These are phyloP conservation scores for Penicillium paneum DNA, from an alignment of 2,329 filamentous ascomycete genomes.

Conservation along the genomic window DNA sequence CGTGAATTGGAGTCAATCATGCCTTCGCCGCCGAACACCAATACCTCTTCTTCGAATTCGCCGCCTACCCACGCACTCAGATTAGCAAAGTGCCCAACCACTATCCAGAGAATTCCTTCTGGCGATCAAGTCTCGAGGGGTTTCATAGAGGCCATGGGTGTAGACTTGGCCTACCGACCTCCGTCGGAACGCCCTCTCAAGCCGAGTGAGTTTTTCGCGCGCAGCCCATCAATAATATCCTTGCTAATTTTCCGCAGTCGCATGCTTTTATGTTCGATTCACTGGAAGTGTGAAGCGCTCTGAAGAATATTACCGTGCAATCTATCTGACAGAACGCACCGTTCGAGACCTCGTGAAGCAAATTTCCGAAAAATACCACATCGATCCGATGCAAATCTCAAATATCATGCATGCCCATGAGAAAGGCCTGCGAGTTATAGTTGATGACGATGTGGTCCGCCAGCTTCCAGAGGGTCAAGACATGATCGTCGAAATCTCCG, in stretches of 20 bases:
- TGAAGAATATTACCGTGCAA: slow-evolving; percentile 70
- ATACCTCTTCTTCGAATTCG: slow-evolving; percentile 39
- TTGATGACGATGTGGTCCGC: slow-evolving; percentile 85
- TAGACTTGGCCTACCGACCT: slow-evolving; percentile 81
- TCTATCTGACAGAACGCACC: slow-evolving; percentile 78
- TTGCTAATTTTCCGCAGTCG: slow-evolving; percentile 55
- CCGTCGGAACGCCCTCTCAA: slow-evolving; percentile 69
- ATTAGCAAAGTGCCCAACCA: slow-evolving; percentile 27
- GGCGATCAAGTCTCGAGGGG: slow-evolving; percentile 56
- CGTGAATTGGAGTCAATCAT: slow-evolving; percentile 35
- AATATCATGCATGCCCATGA: slow-evolving; percentile 70
- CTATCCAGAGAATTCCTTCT: slow-evolving; percentile 28
- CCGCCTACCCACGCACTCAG: slow-evolving; percentile 25
- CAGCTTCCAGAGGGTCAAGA: slow-evolving; percentile 88
- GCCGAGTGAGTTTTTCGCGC: slow-evolving; percentile 49
- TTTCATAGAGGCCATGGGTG: slow-evolving; percentile 87
- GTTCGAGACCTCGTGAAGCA: slow-evolving; percentile 69
- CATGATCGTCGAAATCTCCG: slow-evolving; percentile 69
- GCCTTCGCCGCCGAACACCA: slow-evolving; percentile 42
- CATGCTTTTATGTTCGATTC: slow-evolving; percentile 79
- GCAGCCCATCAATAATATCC: neutral
- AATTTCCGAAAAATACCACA: slow-evolving; percentile 73
- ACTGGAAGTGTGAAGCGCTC: slow-evolving; percentile 50
- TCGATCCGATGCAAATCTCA: slow-evolving; percentile 69
- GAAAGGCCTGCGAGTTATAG: slow-evolving; percentile 74